These are phyloP conservation scores for Gynostemma pentaphyllum DNA, from an alignment of 306 rosid species.

Conservation along the genomic window DNA sequence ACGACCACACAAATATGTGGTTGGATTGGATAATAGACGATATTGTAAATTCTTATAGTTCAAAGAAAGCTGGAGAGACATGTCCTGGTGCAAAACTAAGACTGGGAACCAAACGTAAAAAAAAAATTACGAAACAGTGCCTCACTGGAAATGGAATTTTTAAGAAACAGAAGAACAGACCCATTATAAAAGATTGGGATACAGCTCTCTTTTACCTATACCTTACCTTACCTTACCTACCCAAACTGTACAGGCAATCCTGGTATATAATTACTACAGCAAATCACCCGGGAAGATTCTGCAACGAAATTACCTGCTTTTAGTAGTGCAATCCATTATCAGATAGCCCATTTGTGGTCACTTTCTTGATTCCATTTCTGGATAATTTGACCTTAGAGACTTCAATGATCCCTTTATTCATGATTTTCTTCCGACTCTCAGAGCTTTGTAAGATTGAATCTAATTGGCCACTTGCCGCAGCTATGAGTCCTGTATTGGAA, in stretches of 20 bases:
- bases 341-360: conserved; percentile 19
- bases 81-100: not conserved
- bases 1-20: not conserved
- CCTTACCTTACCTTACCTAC: too few relatives aligned
- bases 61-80: conserved; percentile 2
- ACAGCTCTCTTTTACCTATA: conserved; percentile 29
- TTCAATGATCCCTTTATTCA: conserved; percentile 32
- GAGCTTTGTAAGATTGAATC: conserved; percentile 33
- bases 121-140: not conserved
- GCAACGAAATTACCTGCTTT: conserved; percentile 6
- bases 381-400: conserved; percentile 18
- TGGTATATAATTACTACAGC: conserved; percentile 10
- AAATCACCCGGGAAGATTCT: not conserved
- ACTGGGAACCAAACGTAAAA: not conserved
- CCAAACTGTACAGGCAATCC: conserved; percentile 39
- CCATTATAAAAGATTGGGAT: conserved; percentile 44
- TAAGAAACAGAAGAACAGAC: conserved; percentile 23
- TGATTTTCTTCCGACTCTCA: conserved; percentile 20
- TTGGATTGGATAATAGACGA: too few relatives aligned
- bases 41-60: not conserved
- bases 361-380: conserved; percentile 27
- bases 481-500: conserved; percentile 51
- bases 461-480: conserved; percentile 65
- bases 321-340: conserved; percentile 50
- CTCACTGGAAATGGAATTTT: not conserved